Conservation (phyloP, 805 yeast genomes). For the Suhomyces sp. region DNA sequence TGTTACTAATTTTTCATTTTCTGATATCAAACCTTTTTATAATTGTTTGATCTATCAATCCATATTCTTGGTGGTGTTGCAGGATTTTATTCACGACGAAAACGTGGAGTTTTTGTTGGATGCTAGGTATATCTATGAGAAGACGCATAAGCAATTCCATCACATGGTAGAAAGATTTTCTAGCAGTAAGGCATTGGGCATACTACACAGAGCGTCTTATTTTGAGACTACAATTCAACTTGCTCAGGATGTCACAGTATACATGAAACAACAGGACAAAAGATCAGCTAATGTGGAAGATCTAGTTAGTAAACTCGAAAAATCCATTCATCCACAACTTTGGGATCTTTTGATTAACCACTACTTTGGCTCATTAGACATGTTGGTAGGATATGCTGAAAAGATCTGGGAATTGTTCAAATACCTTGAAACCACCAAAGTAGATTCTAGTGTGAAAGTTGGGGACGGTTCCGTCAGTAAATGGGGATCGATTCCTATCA, state of each 20-base stretch:
- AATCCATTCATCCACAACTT: neutral
- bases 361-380: slow-evolving; percentile 28
- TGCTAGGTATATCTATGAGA: neutral
- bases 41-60: slow-evolving; percentile 19
- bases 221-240: slow-evolving; percentile 1
- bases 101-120: neutral
- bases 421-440: slow-evolving; percentile 14
- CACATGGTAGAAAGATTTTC: neutral
- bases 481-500: slow-evolving; percentile 13
- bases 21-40: slow-evolving; percentile 16
- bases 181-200: neutral
- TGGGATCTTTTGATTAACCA: slow-evolving; percentile 19
- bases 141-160: neutral
- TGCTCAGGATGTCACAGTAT: neutral
- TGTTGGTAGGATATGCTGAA: slow-evolving; percentile 20
- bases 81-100: slow-evolving; percentile 9
- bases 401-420: slow-evolving; percentile 25
- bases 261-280: neutral
- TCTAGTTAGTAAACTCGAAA: neutral
- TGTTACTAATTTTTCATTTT: slow-evolving; percentile 9
- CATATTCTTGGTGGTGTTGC: slow-evolving; percentile 19
- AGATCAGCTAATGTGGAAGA: neutral
- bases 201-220: neutral
- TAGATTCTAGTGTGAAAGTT: slow-evolving; percentile 6
- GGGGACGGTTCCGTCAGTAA: no score